Base-by-base conservation (phyloP, 768 basidiomycete species). In the Rhodotorula kratochvilovae region DNA sequence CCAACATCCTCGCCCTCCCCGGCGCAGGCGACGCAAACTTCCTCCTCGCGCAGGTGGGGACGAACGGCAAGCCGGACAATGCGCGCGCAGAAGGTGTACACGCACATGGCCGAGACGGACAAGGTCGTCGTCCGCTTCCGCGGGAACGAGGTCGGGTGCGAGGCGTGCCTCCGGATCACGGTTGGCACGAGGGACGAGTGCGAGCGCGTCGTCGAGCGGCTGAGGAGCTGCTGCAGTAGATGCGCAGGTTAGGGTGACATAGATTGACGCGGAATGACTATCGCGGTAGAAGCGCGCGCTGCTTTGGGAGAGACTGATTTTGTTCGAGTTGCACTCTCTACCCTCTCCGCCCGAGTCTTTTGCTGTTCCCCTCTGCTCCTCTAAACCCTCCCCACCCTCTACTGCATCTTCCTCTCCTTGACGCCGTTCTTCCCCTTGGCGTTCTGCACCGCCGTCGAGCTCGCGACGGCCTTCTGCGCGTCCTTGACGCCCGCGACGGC, bases 1-100 rank as follows among this genome's bases (percentile, higher is more conserved):
- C 68, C 23, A 74, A 76, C 1, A 71, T 83, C 0, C 91, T 91
- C 2, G 51, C 80, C 19, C 82, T 85, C 16, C 87, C 97, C 36
- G 95, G 96, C 0, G 88, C 85, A 0, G 89, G 89, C 79, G 83
- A 93, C 78, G 93, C 92, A 27, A 99, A 99, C 80, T 99, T 99
- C 77, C 79, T 98, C 45, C 58, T 98, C 77, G 84, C 91, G 0
- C 91, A 90, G 21, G 83, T 98, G 33, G 73, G 64, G 3, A 81
- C 91, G 17, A 81, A 80, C 23, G 81, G 80, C 8, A 76, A 79
- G 63, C 84, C 86, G 1, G 88, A 90, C 79, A 91, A 86, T 70
- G 79, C 81, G 82, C 84, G 89, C 25, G 0, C 69, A 78, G 60
- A 80, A 78, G 62, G 83, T 92, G 35, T 98, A 98, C 81, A 88